phyloP scores from a whole-genome alignment of 2,329 filamentous ascomycete genomes.

The Aspergillus tamarii region DNA sequence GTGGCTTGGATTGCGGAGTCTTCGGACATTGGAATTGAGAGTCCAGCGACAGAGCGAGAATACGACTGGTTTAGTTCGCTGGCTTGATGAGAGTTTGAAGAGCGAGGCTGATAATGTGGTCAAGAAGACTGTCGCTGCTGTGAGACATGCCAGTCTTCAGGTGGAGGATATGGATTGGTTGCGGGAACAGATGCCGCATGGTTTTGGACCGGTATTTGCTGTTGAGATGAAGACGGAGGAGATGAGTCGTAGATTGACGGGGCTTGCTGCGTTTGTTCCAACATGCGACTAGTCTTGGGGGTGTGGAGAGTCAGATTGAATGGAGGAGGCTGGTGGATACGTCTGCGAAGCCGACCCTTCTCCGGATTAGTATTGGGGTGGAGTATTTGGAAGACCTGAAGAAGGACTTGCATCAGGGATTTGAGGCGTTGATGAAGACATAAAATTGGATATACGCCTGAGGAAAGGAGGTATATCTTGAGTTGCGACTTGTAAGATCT shows the following conservation, averaged over 20 bases:
- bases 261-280: conserved; percentile 81
- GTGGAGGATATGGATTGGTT: conserved; percentile 67
- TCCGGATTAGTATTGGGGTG: conserved; percentile 82
- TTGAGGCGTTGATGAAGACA: conserved; percentile 44
- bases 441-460: too few relatives aligned
- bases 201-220: conserved; percentile 86
- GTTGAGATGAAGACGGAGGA: conserved; percentile 64
- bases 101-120: conserved; percentile 47
- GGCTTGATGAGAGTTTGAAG: conserved; percentile 62
- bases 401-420: conserved; percentile 70
- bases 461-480: not conserved
- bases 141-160: conserved; percentile 82
- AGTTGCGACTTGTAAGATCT: not conserved
- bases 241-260: conserved; percentile 68
- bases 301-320: conserved; percentile 93
- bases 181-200: conserved; percentile 82
- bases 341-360: conserved; percentile 68
- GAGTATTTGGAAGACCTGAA: conserved; percentile 83
- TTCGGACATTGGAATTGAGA: conserved; percentile 82
- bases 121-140: conserved; percentile 58
- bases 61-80: conserved; percentile 70
- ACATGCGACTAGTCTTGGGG: conserved; percentile 90
- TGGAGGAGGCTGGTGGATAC: conserved; percentile 88
- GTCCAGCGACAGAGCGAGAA: conserved; percentile 75
- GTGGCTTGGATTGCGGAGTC: conserved; percentile 85